Percentiles rank a stretch among this genome's conserved stretches.
Conservation (phyloP, 108 stramenopile genomes). For the Nitzschia sp. region DNA sequence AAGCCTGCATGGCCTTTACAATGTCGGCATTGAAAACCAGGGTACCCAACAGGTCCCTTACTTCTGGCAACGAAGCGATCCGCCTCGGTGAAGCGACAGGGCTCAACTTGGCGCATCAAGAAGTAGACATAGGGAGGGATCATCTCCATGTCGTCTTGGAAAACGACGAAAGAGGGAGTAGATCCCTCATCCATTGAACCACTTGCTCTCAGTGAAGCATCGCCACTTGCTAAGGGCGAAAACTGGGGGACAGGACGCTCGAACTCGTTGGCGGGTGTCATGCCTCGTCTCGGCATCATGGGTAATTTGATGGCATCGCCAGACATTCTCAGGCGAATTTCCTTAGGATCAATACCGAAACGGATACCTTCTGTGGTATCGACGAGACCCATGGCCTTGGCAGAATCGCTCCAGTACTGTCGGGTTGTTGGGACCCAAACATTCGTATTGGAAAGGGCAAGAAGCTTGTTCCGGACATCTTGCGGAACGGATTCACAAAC, state of each 20-base stretch:
- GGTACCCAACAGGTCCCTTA: constrained; percentile 64
- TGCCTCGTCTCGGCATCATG: not conserved
- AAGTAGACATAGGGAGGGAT: constrained; percentile 65
- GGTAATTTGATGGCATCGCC: constrained; percentile 1
- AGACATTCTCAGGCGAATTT: not conserved
- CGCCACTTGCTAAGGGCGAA: not conserved
- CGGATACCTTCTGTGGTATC: constrained; percentile 59
- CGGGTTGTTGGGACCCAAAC: constrained; percentile 51
- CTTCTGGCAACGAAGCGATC: constrained; percentile 71
- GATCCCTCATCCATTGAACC: not conserved
- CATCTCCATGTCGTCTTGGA: constrained; percentile 43
- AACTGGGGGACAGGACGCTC: not conserved
- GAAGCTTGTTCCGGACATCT: constrained; percentile 21
- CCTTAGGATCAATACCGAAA: constrained; percentile 32
- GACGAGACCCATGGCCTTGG: constrained; percentile 51
- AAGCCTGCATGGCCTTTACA: constrained; percentile 71
- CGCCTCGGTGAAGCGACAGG: constrained; percentile 62
- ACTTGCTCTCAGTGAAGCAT: not conserved
- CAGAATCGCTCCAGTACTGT: constrained; percentile 65
- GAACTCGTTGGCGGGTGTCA: not conserved
- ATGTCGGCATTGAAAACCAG: constrained; percentile 74
- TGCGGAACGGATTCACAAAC: constrained; percentile 36
- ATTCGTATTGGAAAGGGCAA: constrained; percentile 8
- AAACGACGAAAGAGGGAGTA: constrained; percentile 38
- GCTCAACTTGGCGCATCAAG: constrained; percentile 66